These are phyloP conservation scores for Rhipidocladum racemiflorum DNA, from an alignment of 176 grass and related monocot genomes.

Conservation along the genomic window DNA sequence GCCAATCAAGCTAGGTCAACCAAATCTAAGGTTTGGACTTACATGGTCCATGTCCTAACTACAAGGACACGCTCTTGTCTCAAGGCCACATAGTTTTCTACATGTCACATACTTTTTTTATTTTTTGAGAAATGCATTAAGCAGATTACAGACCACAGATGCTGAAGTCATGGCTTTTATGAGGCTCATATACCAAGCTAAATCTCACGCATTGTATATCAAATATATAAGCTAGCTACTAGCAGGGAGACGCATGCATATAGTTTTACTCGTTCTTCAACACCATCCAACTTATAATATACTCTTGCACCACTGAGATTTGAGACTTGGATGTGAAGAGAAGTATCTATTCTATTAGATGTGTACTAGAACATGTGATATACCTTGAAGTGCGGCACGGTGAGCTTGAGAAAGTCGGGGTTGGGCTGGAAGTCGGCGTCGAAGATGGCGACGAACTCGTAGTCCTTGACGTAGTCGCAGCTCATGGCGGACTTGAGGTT, in stretches of 20 bases:
- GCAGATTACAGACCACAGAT: background rate
- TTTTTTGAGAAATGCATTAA: slow-evolving; percentile 1
- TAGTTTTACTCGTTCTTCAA: background rate
- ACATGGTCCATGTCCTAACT: background rate
- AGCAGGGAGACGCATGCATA: background rate
- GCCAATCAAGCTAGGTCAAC: background rate
- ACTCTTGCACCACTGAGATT: slow-evolving; percentile 27
- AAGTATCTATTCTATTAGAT: background rate
- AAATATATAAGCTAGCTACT: slow-evolving; percentile 12
- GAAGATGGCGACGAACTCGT: slow-evolving; percentile 95
- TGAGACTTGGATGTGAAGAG: background rate
- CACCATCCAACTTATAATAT: background rate
- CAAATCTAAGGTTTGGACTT: background rate
- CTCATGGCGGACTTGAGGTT: slow-evolving; percentile 96
- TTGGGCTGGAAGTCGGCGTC: slow-evolving; percentile 97
- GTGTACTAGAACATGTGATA: background rate
- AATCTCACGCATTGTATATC: background rate
- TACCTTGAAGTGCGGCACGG: slow-evolving; percentile 92
- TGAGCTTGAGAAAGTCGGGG: slow-evolving; percentile 93
- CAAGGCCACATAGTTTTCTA: background rate
- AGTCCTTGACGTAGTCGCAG: slow-evolving; percentile 83
- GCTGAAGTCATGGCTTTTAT: slow-evolving; percentile 18
- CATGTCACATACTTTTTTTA: background rate
- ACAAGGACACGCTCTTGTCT: background rate
- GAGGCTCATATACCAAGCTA: slow-evolving; percentile 20